These are phyloP conservation scores for Phanerodontia chrysosporium DNA, from an alignment of 768 basidiomycete genomes.

Conservation along the genomic window DNA sequence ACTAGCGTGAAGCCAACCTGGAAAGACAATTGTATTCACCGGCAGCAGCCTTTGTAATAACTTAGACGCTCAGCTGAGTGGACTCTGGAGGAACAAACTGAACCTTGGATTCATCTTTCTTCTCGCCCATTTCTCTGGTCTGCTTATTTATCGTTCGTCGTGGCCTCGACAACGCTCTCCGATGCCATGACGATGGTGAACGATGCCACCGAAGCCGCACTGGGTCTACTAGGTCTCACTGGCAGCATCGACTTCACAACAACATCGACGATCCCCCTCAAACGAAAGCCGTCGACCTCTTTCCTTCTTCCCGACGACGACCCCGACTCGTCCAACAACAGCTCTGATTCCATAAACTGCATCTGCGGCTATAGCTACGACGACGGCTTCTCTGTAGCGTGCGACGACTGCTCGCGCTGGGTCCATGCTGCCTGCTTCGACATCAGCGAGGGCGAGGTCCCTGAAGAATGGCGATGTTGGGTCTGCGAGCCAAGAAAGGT, in stretches of 20 bases:
- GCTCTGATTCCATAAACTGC: slow-evolving; percentile 56
- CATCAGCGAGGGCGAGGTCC: slow-evolving; percentile 53
- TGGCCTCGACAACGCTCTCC: not conserved
- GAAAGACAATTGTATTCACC: too few species aligned
- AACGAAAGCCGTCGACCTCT: slow-evolving; percentile 27
- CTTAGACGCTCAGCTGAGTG: not conserved
- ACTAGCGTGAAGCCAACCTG: too few species aligned
- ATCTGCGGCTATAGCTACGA: slow-evolving; percentile 73
- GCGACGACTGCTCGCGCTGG: slow-evolving; percentile 80
- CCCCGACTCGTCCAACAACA: slow-evolving; percentile 14
- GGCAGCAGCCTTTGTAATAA: not conserved
- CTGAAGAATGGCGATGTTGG: slow-evolving; percentile 79
- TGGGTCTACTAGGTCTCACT: slow-evolving; percentile 52
- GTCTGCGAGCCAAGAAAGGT: slow-evolving; percentile 50
- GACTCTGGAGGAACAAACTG: not conserved
- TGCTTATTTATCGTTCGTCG: slow-evolving; percentile 3
- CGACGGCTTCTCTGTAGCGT: slow-evolving; percentile 83
- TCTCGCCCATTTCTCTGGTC: not conserved
- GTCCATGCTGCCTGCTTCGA: slow-evolving; percentile 79
- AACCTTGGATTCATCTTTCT: not conserved
- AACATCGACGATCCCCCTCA: slow-evolving; percentile 33
- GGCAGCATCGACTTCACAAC: slow-evolving; percentile 28
- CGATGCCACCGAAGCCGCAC: slow-evolving; percentile 58
- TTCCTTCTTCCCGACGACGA: slow-evolving; percentile 12
- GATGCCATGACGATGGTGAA: slow-evolving; percentile 32